Evolutionary conservation across 768 basidiomycete species (phyloP), one percentile per base, ranked within the genome.

Genomic region (Lactifluus echinatus): DNA sequence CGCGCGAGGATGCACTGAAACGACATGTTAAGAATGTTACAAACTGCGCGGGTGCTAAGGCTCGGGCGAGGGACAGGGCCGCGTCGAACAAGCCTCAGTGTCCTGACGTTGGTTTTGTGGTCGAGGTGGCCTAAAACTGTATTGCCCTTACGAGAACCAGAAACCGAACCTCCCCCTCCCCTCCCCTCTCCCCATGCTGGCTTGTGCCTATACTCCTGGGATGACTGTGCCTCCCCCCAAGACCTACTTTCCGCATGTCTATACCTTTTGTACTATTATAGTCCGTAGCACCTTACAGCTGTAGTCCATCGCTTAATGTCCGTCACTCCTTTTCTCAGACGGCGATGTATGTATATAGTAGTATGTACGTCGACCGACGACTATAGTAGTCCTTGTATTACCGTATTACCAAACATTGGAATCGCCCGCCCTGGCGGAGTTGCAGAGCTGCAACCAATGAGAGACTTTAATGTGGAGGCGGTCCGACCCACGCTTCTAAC

Each of bases 1-100:
- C 62, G 34, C 62, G 62, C 34, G 60, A 52, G n/a, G 62, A 63
- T 21, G 62, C 62, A 19, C 19, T 63, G 40, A 63, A 63, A 43
- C 55, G 62, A 11, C 62, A 63, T 12, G 26, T 19, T n/a, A 48
- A 51, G 21, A 62, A 62, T n/a, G n/a, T 61, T 14, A 29, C 52
- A 8, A 50, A 50, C 26, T 62, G 60, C 44, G 37, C 33, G 34
- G 50, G 8, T 8, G 33, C 21, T 5, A 60, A 37, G 21, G 46
- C 28, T 11, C 44, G 31, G 23, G 39, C 31, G 8, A 58, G 33
- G 19, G 52, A 40, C 23, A 53, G 46, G 24, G 39, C 33, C 12
- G 26, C 31, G 24, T 53, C 51, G 10, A 45, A n/a, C 19, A 58
- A 26, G n/a, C 24, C 14, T 49, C 52, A 5, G 28, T 12, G 4